Conservation (phyloP, 1,284 basidiomycete genomes). For the Phenoliferia sp. region DNA sequence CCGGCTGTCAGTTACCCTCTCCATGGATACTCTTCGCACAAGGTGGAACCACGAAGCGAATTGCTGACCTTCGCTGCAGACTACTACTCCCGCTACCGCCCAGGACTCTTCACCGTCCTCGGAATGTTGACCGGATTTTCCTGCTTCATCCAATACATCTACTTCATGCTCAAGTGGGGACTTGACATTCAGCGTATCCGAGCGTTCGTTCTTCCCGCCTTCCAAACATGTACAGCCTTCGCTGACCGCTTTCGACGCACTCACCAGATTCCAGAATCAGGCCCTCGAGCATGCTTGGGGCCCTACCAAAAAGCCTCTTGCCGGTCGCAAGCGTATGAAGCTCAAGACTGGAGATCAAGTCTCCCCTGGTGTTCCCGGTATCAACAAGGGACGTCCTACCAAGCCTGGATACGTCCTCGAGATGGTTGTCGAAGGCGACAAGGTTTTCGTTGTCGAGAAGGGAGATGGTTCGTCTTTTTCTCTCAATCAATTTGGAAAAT, state of each 20-base stretch:
- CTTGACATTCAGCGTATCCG: slow-evolving; percentile 62
- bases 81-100: slow-evolving; percentile 87
- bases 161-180: slow-evolving; percentile 69
- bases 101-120: slow-evolving; percentile 72
- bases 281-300: slow-evolving; percentile 38
- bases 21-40: not conserved
- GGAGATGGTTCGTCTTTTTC: slow-evolving; percentile 30
- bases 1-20: slow-evolving; percentile 27
- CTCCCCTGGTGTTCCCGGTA: slow-evolving; percentile 23
- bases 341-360: slow-evolving; percentile 34
- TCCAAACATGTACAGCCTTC: not conserved
- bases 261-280: slow-evolving; percentile 35
- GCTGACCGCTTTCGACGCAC: not conserved
- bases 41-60: not conserved
- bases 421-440: slow-evolving; percentile 36
- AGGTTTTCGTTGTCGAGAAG: slow-evolving; percentile 38
- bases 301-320: slow-evolving; percentile 24
- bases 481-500: not conserved
- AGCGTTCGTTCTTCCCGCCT: slow-evolving; percentile 13
- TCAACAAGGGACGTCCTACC: slow-evolving; percentile 25
- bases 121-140: slow-evolving; percentile 69
- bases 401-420: slow-evolving; percentile 29
- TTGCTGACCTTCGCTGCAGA: slow-evolving; percentile 55
- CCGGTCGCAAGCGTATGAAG: slow-evolving; percentile 23
- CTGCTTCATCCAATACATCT: slow-evolving; percentile 68